Evolutionary conservation across 1,139 yeast species (phyloP), one percentile per base, ranked within the genome.

Genomic region (Debaryomyces sp.): DNA sequence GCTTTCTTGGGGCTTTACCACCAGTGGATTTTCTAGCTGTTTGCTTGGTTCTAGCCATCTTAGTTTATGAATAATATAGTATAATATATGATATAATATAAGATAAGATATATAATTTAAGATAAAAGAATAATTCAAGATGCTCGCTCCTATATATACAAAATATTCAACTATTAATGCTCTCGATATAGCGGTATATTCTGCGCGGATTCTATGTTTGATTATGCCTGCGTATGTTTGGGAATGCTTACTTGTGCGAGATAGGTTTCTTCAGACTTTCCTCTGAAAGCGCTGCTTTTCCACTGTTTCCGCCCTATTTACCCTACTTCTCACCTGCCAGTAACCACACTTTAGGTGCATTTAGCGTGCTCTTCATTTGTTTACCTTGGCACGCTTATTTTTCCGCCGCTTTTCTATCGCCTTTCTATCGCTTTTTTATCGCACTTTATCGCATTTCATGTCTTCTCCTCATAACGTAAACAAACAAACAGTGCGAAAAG

Each of bases 1-100:
- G 97, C 82, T 92, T 92, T 87, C 97, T 89, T 84, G 97, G 97
- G 58, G 97, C 97, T 78, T 92, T 92, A 81, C 97, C 98, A 86
- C 96, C 97, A 68, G 96, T 90, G 64, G 97, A 89, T 79, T 91
- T 91, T 87, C 97, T 89, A 70, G 97, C 97, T 60, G 97, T 90
- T 83, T 91, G 96, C 81, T 91, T 91, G 60, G 97, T 91, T 88
- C 97, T 90, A 74, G 97, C 97, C 97, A 91, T 91, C 30, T 77
- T 18, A 18, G 21, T 30, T 41, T 12, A 35, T 22, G 23, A 21
- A 12, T 27, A 27, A 27, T 27, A 27, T 27, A 27, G n/a, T 27
- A 26, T 26, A 27, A 6, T 27, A 27, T 27, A 27, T 4, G 2
- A 27, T 24, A 24, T 24, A 24, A 24, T 24, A 24, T 24, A 24